A percentile compares a stretch with the other conserved stretches of the same genome.
phyloP scores from a whole-genome alignment of 2,329 filamentous ascomycete species.

The Scedosporium dehoogii region DNA sequence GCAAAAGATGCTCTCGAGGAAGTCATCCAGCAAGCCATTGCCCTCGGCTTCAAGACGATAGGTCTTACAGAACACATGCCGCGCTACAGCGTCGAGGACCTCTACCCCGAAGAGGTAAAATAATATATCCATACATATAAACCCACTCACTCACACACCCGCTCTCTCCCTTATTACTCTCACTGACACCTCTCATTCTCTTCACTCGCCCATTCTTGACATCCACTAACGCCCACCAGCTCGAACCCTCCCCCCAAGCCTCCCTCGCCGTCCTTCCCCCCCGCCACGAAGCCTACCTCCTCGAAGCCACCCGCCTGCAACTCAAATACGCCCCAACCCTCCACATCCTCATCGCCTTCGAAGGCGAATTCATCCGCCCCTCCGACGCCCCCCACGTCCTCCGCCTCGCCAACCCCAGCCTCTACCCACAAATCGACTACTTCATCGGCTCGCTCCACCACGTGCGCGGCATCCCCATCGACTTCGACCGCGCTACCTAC shows the following conservation, averaged over 20 bases:
- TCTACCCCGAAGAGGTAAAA: constrained; percentile 82
- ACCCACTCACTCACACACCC: too few species aligned
- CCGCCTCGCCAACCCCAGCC: constrained; percentile 44
- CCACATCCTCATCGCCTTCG: constrained; percentile 78
- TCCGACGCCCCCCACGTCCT: constrained; percentile 48
- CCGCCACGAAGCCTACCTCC: constrained; percentile 62
- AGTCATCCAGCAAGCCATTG: constrained; percentile 69
- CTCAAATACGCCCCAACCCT: constrained; percentile 61
- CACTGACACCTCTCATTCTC: constrained; percentile 1
- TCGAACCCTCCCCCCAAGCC: constrained; percentile 15
- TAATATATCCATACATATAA: neutral
- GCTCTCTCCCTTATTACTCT: neutral
- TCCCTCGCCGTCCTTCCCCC: constrained; percentile 38
- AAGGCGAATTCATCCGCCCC: constrained; percentile 83
- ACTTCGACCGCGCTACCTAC: constrained; percentile 67
- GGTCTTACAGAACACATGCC: constrained; percentile 95
- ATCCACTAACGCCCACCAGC: constrained; percentile 21
- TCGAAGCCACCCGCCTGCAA: constrained; percentile 65
- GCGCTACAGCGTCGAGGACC: constrained; percentile 58
- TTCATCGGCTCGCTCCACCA: constrained; percentile 94
- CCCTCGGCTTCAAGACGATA: constrained; percentile 69
- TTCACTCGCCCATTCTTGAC: constrained; percentile 39
- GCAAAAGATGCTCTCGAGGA: constrained; percentile 78
- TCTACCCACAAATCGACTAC: constrained; percentile 61
- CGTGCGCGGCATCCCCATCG: constrained; percentile 75